Evolutionary conservation across 2,329 filamentous ascomycete genomes (phyloP).

Genomic region (Talaromyces sp.): DNA sequence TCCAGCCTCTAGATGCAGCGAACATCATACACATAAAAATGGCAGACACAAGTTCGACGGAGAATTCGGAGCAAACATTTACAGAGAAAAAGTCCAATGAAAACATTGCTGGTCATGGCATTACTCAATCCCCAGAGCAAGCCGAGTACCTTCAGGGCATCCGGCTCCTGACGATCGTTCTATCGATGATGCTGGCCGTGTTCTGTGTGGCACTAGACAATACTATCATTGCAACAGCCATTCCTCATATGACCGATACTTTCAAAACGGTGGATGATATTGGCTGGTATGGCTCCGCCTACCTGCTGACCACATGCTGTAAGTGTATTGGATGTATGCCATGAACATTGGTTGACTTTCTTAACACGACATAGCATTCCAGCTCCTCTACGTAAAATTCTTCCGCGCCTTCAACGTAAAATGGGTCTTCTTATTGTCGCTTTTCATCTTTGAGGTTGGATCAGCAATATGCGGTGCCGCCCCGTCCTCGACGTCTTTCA

Average conservation of each 20-base stretch:
- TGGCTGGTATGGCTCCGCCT: conserved; percentile 37
- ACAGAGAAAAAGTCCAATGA: not conserved
- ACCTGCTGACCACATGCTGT: conserved; percentile 40
- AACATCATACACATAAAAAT: not conserved
- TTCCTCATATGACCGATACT: conserved; percentile 22
- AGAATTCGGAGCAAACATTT: not conserved
- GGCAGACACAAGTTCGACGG: not conserved
- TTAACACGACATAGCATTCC: not conserved
- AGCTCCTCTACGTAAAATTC: not conserved
- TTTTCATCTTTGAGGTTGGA: conserved; percentile 39
- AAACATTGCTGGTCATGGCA: not conserved
- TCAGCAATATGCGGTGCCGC: conserved; percentile 40
- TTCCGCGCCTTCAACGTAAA: not conserved
- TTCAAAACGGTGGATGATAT: conserved; percentile 38
- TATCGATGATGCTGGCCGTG: not conserved
- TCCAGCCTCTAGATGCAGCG: not conserved
- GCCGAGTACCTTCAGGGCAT: not conserved
- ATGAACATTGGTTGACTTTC: too few species aligned
- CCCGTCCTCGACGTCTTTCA: conserved; percentile 27
- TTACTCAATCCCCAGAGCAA: not conserved
- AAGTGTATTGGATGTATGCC: not conserved
- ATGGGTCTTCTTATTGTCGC: not conserved
- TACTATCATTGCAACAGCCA: conserved; percentile 23
- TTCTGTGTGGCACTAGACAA: not conserved
- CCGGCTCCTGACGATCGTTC: not conserved